Conservation (phyloP, 352 stramenopile species). For the Phytopythium helicoides region DNA sequence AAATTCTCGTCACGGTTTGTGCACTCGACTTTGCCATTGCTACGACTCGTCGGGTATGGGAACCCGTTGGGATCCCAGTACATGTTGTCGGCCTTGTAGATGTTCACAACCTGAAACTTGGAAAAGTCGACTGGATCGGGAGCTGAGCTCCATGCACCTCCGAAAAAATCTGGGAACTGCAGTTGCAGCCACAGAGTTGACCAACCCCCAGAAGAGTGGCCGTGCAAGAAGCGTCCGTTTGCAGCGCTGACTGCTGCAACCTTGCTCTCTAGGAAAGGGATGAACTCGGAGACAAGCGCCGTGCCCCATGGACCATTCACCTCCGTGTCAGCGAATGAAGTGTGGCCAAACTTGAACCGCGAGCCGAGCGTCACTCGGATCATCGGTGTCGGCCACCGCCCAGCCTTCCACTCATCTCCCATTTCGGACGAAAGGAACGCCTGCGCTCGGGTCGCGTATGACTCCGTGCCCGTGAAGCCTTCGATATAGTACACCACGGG, state of each 20-base stretch:
- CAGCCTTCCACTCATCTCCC: conserved; percentile 52
- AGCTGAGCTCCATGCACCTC: conserved; percentile 71
- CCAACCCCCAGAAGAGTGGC: conserved; percentile 73
- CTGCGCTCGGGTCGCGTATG: conserved; percentile 56
- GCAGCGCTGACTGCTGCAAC: conserved; percentile 33
- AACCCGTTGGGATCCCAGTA: conserved; percentile 66
- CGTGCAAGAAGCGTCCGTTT: conserved; percentile 56
- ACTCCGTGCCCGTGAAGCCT: conserved; percentile 68
- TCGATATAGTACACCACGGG: conserved; percentile 80
- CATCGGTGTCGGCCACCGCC: conserved; percentile 58
- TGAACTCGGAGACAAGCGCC: conserved; percentile 65
- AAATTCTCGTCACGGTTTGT: conserved; percentile 75
- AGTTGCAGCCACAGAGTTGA: conserved; percentile 72
- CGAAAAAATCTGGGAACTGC: conserved; percentile 70
- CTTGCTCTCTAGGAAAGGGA: conserved; percentile 58
- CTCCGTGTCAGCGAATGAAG: conserved; percentile 68
- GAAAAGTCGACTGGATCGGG: conserved; percentile 73
- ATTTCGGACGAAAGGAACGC: conserved; percentile 65
- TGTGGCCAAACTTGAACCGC: conserved; percentile 74
- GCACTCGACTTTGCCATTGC: conserved; percentile 42
- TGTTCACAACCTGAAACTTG: conserved; percentile 63
- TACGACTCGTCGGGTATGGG: conserved; percentile 56
- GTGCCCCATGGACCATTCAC: conserved; percentile 66
- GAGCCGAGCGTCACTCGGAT: conserved; percentile 70
- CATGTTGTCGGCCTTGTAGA: conserved; percentile 69